Percentiles rank a stretch among this genome's conserved stretches.
Evolutionary conservation across 768 basidiomycete species (phyloP).

Genomic region (Gelatoporia subvermispora): DNA sequence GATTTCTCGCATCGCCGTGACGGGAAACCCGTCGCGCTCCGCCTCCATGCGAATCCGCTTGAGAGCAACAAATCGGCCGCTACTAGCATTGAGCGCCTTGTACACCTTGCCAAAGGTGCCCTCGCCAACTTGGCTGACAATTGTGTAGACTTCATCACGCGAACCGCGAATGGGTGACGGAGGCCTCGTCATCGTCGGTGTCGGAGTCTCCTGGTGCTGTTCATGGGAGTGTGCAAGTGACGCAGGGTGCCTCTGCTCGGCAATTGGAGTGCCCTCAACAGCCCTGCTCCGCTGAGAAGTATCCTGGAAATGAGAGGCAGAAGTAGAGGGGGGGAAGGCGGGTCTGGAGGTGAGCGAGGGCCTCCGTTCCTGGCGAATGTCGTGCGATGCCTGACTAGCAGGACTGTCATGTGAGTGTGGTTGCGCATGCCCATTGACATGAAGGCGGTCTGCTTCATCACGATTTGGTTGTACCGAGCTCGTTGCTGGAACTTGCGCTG

Average conservation of each 20-base stretch:
- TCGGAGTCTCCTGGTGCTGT: neutral
- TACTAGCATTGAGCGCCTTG: conserved; percentile 83
- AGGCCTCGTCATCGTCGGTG: conserved; percentile 12
- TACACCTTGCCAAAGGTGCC: conserved; percentile 99
- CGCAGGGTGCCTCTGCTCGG: neutral
- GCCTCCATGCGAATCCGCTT: conserved; percentile 98
- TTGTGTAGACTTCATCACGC: conserved; percentile 67
- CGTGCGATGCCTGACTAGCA: too few relatives aligned
- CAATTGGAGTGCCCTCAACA: too few relatives aligned
- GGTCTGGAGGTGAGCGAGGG: too few relatives aligned
- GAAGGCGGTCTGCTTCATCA: too few relatives aligned
- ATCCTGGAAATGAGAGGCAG: too few relatives aligned
- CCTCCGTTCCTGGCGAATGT: too few relatives aligned
- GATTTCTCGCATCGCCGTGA: conserved; percentile 98
- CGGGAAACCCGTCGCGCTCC: conserved; percentile 96
- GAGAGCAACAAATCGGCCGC: conserved; percentile 77
- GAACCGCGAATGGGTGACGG: conserved; percentile 3
- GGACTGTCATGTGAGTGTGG: too few relatives aligned
- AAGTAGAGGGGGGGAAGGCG: too few relatives aligned
- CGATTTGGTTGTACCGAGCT: too few relatives aligned
- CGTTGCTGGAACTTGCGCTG: too few relatives aligned
- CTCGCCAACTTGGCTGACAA: conserved; percentile 92
- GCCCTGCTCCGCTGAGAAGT: too few relatives aligned
- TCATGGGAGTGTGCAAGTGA: neutral
- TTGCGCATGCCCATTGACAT: too few relatives aligned